A percentile compares a stretch with the other conserved stretches of the same genome.
These are phyloP conservation scores for Flaveria bidentis DNA, from an alignment of 129 eudicot species.

Conservation along the genomic window DNA sequence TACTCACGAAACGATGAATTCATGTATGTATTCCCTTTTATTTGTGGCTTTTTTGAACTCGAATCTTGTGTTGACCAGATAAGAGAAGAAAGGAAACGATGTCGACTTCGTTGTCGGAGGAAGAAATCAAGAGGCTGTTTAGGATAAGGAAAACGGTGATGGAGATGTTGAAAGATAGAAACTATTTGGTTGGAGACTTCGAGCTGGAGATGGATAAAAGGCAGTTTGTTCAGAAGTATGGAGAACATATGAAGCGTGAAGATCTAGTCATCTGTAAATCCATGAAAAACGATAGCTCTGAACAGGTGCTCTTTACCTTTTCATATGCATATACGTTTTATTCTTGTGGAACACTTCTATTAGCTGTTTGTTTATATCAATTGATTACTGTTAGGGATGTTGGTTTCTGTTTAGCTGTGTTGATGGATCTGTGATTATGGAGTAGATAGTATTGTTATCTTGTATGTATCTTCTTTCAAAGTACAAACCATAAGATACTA, in stretches of 20 bases:
- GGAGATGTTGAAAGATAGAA: slow-evolving; percentile 81
- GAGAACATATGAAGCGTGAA: slow-evolving; percentile 85
- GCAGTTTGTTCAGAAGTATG: slow-evolving; percentile 61
- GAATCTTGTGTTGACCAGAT: slow-evolving; percentile 10
- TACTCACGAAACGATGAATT: background rate
- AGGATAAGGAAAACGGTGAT: slow-evolving; percentile 76
- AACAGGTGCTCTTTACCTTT: slow-evolving; percentile 45
- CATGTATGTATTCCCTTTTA: background rate
- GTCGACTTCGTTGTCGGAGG: slow-evolving; percentile 60
- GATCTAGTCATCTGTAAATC: slow-evolving; percentile 65
- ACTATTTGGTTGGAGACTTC: slow-evolving; percentile 62
- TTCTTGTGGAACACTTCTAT: too few relatives aligned
- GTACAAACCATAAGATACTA: too few relatives aligned
- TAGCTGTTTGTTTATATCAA: background rate
- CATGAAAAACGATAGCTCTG: slow-evolving; percentile 53
- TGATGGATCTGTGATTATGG: background rate
- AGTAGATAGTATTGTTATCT: too few relatives aligned
- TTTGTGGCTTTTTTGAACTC: background rate
- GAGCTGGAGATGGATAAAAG: slow-evolving; percentile 73
- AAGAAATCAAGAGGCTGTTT: slow-evolving; percentile 58
- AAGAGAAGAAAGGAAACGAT: slow-evolving; percentile 19
- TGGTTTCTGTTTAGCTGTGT: slow-evolving; percentile 6
- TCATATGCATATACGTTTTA: too few relatives aligned
- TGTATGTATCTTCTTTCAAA: too few relatives aligned
- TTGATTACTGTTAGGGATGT: background rate